Evolutionary conservation across 2,329 filamentous ascomycete genomes (phyloP), one percentile per base, ranked within the genome.

Genomic region (Chaetomiaceae sp.): DNA sequence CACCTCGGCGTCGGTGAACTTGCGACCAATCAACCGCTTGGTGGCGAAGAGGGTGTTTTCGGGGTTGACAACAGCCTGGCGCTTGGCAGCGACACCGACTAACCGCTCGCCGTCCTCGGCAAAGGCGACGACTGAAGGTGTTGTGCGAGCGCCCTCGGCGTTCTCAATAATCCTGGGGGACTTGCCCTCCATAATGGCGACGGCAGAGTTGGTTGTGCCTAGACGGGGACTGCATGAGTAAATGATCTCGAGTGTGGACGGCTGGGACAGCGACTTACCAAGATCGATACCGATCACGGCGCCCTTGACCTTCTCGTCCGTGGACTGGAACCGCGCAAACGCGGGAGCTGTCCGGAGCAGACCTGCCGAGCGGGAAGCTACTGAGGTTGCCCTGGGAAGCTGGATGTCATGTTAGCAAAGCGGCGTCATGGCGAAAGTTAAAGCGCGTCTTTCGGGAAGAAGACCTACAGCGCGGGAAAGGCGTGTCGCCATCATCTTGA

Each of bases 31-130:
- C 72, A 97, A 85, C 83, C 92, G 90, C 86, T 97, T 97, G 63
- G 92, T 96, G 72, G 91, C 92, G 73, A 96, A 97, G 55, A 97
- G 85, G 54, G 92, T 97, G 81, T 96, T 96, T 76, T 96, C 91
- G 57, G 92, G 92, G 81, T 97, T 97, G 68, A 97, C 91, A 65
- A 96, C 92, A 61, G 91, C 92, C 79, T 97, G 92, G 70, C 91
- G 91, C 84, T 97, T 97, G 67, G 92, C 92, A 59, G 92, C 90
- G 64, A 96, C 91, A 87, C 92, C 92, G 63, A 97, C 92, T 59
- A 97, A 82, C 69, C 92, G 88, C 82, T 97, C 92, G 63, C 91
- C 91, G 71, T 96, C 91, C 77, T 95, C 87, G 62, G 91, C 87
- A 73, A 97, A 97, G 66, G 89, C 94, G 61, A 97, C 92, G 54